A percentile compares a stretch with the other conserved stretches of the same genome.
These are phyloP conservation scores for Cylindricascospora bacillispora DNA, from an alignment of 1,139 yeast genomes.

Conservation along the genomic window DNA sequence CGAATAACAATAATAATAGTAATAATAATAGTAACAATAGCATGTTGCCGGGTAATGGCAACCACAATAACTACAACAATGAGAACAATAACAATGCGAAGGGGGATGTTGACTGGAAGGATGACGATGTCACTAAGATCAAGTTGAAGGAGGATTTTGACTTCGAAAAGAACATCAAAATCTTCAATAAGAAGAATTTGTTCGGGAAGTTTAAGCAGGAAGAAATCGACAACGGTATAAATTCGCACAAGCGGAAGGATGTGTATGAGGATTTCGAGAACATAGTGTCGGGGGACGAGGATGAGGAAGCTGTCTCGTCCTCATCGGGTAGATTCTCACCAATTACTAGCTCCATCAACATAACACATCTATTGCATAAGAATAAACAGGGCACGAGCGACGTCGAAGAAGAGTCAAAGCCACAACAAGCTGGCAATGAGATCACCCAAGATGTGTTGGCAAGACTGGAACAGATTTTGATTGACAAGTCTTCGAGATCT, in stretches of 20 bases:
- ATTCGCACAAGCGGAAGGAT: no score
- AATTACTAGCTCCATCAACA: constrained; percentile 25
- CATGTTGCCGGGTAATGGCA: constrained; percentile 1
- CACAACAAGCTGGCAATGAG: constrained; percentile 1
- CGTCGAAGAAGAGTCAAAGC: no score
- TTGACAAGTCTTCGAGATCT: constrained; percentile 8
- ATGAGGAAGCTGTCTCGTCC: constrained; percentile 4
- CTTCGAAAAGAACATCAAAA: constrained; percentile 67
- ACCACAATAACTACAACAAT: constrained; percentile 3
- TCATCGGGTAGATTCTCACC: constrained; percentile 15
- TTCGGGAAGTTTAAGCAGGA: constrained; percentile 57
- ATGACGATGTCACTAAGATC: constrained; percentile 37
- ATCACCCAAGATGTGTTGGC: constrained; percentile 8
- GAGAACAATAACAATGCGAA: constrained; percentile 3
- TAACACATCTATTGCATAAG: constrained; percentile 22
- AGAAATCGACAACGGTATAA: constrained; percentile 64
- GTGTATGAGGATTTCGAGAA: constrained; percentile 47
- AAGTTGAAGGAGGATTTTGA: constrained; percentile 63
- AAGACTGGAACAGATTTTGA: constrained; percentile 16
- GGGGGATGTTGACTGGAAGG: constrained; percentile 35
- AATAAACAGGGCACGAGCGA: constrained; percentile 5
- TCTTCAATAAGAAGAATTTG: constrained; percentile 72
- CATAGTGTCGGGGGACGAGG: constrained; percentile 10
- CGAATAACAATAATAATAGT: constrained; percentile 6
- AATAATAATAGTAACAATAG: constrained; percentile 5